Conservation (phyloP, 75 land plant species). For the Pinus albicaulis region DNA sequence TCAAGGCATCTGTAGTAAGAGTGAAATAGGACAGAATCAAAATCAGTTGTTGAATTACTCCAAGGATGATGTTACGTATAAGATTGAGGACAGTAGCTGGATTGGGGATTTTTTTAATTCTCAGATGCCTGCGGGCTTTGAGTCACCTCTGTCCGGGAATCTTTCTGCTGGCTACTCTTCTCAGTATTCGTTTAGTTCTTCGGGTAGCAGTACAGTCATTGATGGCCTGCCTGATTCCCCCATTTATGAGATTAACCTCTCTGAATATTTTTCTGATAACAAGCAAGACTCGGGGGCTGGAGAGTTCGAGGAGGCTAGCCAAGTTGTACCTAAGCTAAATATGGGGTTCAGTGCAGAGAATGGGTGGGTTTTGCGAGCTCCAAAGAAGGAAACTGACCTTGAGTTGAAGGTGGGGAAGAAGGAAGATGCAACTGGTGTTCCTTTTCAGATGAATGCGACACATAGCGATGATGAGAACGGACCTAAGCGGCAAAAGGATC, state of each 20-base stretch:
- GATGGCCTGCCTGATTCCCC: slow-evolving; percentile 8
- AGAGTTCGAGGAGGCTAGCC: not conserved
- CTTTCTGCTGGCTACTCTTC: slow-evolving; percentile 6
- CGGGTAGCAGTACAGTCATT: slow-evolving; percentile 6
- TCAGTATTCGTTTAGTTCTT: slow-evolving; percentile 8
- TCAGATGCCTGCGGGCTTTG: slow-evolving; percentile 1
- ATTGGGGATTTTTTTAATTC: slow-evolving; percentile 6
- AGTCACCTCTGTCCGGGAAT: slow-evolving; percentile 7
- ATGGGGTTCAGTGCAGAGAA: not conserved
- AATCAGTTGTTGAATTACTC: not conserved
- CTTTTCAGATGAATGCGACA: not conserved
- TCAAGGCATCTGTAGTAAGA: not conserved
- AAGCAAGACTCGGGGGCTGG: not conserved
- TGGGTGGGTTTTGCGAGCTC: not conserved
- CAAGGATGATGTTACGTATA: not conserved
- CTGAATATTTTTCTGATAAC: not conserved
- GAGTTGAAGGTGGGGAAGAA: slow-evolving; percentile 24
- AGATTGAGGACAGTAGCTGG: not conserved
- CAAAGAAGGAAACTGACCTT: not conserved
- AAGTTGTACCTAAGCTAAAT: not conserved
- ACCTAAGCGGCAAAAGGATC: slow-evolving; percentile 23
- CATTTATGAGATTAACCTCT: slow-evolving; percentile 4
- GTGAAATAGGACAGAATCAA: not conserved
- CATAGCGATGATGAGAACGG: slow-evolving; percentile 3
- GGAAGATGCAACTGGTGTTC: slow-evolving; percentile 8